A percentile compares a stretch with the other conserved stretches of the same genome.
Conservation (phyloP, 805 yeast genomes). For the Barnettozyma vustinii region DNA sequence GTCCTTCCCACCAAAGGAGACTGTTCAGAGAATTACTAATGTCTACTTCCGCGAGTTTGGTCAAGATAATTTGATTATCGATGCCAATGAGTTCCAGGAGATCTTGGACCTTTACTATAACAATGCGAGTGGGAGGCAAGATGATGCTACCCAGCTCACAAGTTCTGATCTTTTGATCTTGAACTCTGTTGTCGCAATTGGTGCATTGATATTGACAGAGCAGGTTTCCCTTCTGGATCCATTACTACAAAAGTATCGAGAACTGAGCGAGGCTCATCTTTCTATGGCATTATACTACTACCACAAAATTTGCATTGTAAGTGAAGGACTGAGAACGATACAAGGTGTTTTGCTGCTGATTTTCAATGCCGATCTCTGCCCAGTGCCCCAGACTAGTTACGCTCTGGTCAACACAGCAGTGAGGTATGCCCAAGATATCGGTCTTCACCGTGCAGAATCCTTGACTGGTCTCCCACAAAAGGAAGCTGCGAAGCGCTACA, state of each 20-base stretch:
- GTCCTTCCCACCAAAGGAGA: slow-evolving; percentile 29
- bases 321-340: slow-evolving; percentile 47
- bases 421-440: slow-evolving; percentile 51
- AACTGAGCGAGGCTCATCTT: slow-evolving; percentile 27
- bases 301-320: slow-evolving; percentile 41
- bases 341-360: slow-evolving; percentile 48
- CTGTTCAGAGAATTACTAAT: slow-evolving; percentile 15
- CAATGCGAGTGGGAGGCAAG: slow-evolving; percentile 3
- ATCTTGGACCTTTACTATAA: slow-evolving; percentile 19
- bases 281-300: slow-evolving; percentile 46
- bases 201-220: slow-evolving; percentile 9
- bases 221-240: not conserved
- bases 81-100: slow-evolving; percentile 13
- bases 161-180: slow-evolving; percentile 31
- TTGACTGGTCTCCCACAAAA: slow-evolving; percentile 30
- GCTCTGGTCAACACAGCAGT: slow-evolving; percentile 41
- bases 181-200: slow-evolving; percentile 26
- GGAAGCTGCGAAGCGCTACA: slow-evolving; percentile 35
- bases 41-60: slow-evolving; percentile 11
- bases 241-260: slow-evolving; percentile 19
- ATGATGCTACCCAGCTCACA: slow-evolving; percentile 9
- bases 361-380: slow-evolving; percentile 29
- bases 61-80: slow-evolving; percentile 8
- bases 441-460: slow-evolving; percentile 47
- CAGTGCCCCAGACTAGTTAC: slow-evolving; percentile 38